Conservation (phyloP, 208 protist genomes). For the Balamuthia mandrillaris region DNA sequence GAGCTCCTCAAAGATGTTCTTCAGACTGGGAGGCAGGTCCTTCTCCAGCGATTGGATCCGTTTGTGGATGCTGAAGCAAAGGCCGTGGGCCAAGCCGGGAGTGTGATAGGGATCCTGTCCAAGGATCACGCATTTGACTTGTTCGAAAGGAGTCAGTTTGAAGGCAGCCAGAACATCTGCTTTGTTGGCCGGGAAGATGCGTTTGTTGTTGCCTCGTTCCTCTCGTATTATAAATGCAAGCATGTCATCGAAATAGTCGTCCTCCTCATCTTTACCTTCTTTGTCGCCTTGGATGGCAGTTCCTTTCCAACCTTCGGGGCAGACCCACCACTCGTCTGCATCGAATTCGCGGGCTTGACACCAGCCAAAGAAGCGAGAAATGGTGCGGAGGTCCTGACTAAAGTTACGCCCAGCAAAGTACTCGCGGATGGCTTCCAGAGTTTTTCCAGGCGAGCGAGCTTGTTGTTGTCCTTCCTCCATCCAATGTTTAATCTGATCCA, state of each 20-base stretch:
- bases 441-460: too few species aligned
- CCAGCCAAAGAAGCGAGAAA: background rate
- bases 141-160: constrained; percentile 41
- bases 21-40: constrained; percentile 51
- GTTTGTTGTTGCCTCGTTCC: too few species aligned
- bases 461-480: too few species aligned
- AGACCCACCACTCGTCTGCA: too few species aligned
- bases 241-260: too few species aligned
- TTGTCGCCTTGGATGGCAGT: too few species aligned
- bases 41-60: too few species aligned
- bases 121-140: constrained; percentile 66
- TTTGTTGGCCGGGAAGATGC: too few species aligned
- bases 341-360: too few species aligned
- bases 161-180: constrained; percentile 39
- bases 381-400: background rate
- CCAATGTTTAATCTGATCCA: background rate
- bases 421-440: background rate
- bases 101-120: constrained; percentile 70
- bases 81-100: constrained; percentile 59
- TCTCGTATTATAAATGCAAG: too few species aligned
- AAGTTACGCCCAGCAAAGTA: background rate
- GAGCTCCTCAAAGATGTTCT: constrained; percentile 23
- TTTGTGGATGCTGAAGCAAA: constrained; percentile 59
- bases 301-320: too few species aligned
- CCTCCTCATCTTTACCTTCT: too few species aligned